Evolutionary conservation across 2,329 filamentous ascomycete species (phyloP), one percentile per base, ranked within the genome.

Genomic region (Metarhizium humberi): DNA sequence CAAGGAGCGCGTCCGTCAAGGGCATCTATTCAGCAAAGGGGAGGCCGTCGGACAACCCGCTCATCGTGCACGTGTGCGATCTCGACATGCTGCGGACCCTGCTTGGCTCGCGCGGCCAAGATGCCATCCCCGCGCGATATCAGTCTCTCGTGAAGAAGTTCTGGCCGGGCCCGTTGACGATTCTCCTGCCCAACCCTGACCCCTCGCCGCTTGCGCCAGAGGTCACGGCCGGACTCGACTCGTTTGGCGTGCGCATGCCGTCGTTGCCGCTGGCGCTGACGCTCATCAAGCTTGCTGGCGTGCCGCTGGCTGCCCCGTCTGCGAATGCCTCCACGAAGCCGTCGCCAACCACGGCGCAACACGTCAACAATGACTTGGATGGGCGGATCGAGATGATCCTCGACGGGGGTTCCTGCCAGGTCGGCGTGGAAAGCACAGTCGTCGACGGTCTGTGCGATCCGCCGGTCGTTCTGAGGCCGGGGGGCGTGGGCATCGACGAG

Each of bases 361-460:
- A 99, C 69, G 94, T 99, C 13, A 78, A 84, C 25, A 85, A 95
- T 58, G 94, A 99, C 67, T 75, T 99, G 11, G 71, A 85, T 42
- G 90, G 90, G 0, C 82, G 86, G 51, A 95, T 99, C 60, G 84
- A 88, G 63, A 76, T 92, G 6, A 94, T 99, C 56, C 75, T 99
- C 0, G 92, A 99, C 62, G 94, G 92, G 2, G 94, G 94, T 0
- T 73, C 85, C 0, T 97, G 92, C 64, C 78, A 80, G 20, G 90
- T 99, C 11, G 94, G 94, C 1, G 91, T 99, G 0, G 94, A 99
- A 72, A 96, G 91, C 67, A 99, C 94, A 0, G 94, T 99, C 1
- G 91, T 99, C 0, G 94, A 97, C 65, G 94, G 94, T 0, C 74
- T 97, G 14, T 90, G 84, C 56, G 73, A 80, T 50, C 92, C 92